Evolutionary conservation across 441 rosid species (phyloP), one percentile per base, ranked within the genome.

Genomic region (Eruca vesicaria): DNA sequence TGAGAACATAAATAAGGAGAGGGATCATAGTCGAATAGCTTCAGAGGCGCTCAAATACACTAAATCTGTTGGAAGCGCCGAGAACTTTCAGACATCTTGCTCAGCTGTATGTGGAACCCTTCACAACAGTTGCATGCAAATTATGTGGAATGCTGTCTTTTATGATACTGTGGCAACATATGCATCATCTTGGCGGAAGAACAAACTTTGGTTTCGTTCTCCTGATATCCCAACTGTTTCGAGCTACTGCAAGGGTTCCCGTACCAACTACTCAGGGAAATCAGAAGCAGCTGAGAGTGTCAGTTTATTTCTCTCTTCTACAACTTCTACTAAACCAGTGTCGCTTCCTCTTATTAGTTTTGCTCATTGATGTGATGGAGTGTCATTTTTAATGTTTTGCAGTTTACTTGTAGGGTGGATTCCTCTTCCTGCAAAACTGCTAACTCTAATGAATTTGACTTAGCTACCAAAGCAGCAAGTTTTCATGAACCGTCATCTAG

Each of bases 141-240:
- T 89, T 71, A 80, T 85, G 81, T 96, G 98, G 98, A 93, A 96
- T 82, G 92, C 94, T 79, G 90, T 89, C 69, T 89, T 90, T 86
- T 85, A 89, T 82, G 98, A 96, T 78, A 73, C 76, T 67, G 71
- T 93, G 70, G 87, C 79, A 32, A 84, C 87, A 43, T 87, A 78
- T 83, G 66, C 81, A 53, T 75, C 82, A 76, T 74, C 83, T 67
- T 96, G 99, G 99, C 84, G 97, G 76, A 87, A 81, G 77, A 77
- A 78, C 57, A 91, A 83, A 81, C 81, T 87, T 59, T 96, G 99
- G 97, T 86, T 69, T 79, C 82, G 71, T 63, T 82, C 63, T 78
- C 81, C 92, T 12, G 68, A 69, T 66, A 58, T 43, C 50, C 58
- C 75, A 74, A 58, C 78, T 23, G 77, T 75, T 57, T 53, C 72